Evolutionary conservation across 2,329 filamentous ascomycete genomes (phyloP).

Genomic region (Metarhizium rileyi): DNA sequence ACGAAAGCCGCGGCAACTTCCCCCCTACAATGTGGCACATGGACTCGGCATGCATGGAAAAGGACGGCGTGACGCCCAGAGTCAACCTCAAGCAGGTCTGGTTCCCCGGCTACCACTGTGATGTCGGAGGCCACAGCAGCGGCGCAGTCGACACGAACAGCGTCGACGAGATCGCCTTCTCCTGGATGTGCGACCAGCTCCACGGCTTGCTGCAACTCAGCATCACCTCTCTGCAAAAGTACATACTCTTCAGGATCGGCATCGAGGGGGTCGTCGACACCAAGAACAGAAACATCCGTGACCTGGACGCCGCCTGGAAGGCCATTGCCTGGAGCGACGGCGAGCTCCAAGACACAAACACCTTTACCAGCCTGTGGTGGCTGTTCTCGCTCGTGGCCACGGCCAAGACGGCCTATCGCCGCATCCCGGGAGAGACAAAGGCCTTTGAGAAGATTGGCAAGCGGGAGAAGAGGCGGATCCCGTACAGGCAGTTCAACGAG

Average conservation of each 20-base stretch:
- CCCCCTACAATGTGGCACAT: constrained; percentile 20
- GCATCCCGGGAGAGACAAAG: not conserved
- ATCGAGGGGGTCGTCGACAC: not conserved
- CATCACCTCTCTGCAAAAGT: not conserved
- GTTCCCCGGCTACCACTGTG: constrained; percentile 12
- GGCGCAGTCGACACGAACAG: not conserved
- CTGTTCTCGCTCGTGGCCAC: not conserved
- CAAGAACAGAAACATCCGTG: not conserved
- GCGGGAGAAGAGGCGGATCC: not conserved
- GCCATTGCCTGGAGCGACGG: not conserved
- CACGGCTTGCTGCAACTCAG: not conserved
- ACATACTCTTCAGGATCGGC: not conserved
- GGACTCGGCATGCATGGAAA: constrained; percentile 3
- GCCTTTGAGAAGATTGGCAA: not conserved
- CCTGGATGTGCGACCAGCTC: not conserved
- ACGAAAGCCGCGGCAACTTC: constrained; percentile 34
- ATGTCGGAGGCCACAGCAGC: not conserved
- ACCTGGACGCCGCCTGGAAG: not conserved
- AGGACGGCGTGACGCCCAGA: constrained; percentile 7
- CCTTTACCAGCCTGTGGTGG: not conserved
- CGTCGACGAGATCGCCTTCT: not conserved
- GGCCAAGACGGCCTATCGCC: not conserved
- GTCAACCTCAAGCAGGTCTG: constrained; percentile 16
- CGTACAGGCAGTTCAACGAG: not conserved
- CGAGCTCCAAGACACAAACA: not conserved